These are phyloP conservation scores for Colletotrichum limetticola DNA, from an alignment of 2,329 filamentous ascomycete genomes.

Conservation along the genomic window DNA sequence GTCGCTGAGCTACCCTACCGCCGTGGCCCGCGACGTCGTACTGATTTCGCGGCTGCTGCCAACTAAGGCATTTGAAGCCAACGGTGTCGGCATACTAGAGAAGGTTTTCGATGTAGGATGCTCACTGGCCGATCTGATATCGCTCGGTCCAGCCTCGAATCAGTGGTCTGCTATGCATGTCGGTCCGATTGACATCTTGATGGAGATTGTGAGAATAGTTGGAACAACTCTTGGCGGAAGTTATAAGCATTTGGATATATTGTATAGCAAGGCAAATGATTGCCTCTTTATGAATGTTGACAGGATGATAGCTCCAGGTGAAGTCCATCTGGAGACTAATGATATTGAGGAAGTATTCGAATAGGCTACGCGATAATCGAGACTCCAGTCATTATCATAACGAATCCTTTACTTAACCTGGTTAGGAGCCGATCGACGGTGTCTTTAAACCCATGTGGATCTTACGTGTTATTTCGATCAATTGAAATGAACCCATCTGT, in stretches of 20 bases:
- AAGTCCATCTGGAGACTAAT: fast-evolving
- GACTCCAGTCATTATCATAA: no score
- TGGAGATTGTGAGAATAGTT: not conserved
- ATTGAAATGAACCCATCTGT: no score
- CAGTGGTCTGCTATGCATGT: not conserved
- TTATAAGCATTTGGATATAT: not conserved
- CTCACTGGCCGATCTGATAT: not conserved
- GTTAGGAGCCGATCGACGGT: no score
- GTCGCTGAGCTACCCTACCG: not conserved
- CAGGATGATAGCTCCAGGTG: not conserved
- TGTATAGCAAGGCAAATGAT: not conserved
- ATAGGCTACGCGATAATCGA: no score
- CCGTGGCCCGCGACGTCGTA: not conserved
- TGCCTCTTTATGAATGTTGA: not conserved
- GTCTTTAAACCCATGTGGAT: no score
- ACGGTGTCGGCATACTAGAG: not conserved
- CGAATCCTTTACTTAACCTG: no score
- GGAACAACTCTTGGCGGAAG: not conserved
- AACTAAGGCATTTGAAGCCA: not conserved
- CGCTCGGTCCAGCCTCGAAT: not conserved
- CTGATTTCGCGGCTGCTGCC: not conserved
- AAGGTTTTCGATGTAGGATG: not conserved
- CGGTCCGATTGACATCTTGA: not conserved
- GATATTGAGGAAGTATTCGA: no score
- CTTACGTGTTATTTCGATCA: no score